These are phyloP conservation scores for Fusarium siculi DNA, from an alignment of 2,329 filamentous ascomycete species.

Conservation along the genomic window DNA sequence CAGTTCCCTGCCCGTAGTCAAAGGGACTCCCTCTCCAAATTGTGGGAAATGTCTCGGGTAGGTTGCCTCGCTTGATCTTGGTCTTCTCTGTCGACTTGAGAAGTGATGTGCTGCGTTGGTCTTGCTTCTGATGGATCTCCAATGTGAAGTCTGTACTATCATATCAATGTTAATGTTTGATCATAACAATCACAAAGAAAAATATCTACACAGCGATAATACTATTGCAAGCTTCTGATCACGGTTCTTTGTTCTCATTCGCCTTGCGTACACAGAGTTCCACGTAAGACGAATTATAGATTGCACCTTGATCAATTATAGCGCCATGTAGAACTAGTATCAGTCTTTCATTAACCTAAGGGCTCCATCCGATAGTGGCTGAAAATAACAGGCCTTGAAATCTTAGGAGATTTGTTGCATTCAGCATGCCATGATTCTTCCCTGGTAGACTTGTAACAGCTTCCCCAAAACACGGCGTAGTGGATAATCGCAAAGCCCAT, in stretches of 20 bases:
- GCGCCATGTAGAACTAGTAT: rapidly evolving
- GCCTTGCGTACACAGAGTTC: neutral
- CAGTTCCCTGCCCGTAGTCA: no score
- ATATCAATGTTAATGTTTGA: rapidly evolving
- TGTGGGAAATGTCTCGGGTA: neutral
- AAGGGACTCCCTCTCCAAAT: no score
- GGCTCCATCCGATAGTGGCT: neutral
- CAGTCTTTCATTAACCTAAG: rapidly evolving
- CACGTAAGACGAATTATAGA: rapidly evolving
- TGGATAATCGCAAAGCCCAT: neutral
- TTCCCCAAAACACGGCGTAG: rapidly evolving
- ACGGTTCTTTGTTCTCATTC: rapidly evolving
- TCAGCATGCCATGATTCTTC: no score
- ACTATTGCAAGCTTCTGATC: rapidly evolving
- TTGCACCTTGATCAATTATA: neutral
- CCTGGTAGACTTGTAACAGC: no score
- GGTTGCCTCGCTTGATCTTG: neutral
- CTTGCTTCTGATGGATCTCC: neutral
- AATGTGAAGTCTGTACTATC: neutral
- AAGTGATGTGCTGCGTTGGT: neutral
- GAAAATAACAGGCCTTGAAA: neutral
- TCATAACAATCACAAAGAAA: rapidly evolving
- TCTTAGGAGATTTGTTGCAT: neutral
- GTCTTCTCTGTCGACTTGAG: neutral
- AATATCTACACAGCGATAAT: no score